phyloP scores from a whole-genome alignment of 441 rosid species.

The Mallotus repandus region DNA sequence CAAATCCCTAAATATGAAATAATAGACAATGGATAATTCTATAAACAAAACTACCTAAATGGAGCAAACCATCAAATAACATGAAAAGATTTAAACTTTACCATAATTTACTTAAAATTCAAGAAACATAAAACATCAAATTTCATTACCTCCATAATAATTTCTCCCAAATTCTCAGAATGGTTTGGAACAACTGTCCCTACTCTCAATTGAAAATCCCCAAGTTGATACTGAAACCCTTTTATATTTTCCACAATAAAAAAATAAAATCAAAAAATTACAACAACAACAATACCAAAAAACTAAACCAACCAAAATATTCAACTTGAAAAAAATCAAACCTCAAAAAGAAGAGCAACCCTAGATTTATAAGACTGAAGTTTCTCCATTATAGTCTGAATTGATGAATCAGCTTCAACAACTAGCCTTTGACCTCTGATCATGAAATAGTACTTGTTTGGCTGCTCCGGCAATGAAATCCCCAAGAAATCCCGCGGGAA shows the following conservation, averaged over 20 bases:
- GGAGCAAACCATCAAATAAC: constrained; percentile 4
- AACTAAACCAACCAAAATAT: background rate
- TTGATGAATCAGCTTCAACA: constrained; percentile 76
- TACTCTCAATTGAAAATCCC: constrained; percentile 81
- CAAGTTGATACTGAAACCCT: constrained; percentile 89
- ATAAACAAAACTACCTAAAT: no score
- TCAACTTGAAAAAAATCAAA: background rate
- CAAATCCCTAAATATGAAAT: no score
- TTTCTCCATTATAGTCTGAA: constrained; percentile 91
- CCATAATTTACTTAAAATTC: background rate
- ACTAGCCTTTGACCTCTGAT: constrained; percentile 66
- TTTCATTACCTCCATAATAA: constrained; percentile 80
- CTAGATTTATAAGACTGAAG: constrained; percentile 83
- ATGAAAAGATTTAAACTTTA: background rate
- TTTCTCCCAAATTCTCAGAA: constrained; percentile 84
- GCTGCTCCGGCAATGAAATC: constrained; percentile 71
- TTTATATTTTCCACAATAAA: constrained; percentile 20
- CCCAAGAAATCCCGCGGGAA: constrained; percentile 85
- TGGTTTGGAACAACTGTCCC: constrained; percentile 78
- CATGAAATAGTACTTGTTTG: constrained; percentile 74
- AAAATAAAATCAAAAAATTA: background rate
- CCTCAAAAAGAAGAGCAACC: constrained; percentile 75
- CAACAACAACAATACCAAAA: background rate
- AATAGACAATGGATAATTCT: no score
- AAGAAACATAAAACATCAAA: background rate